phyloP scores from a whole-genome alignment of 2,329 filamentous ascomycete genomes.

The Akanthomyces dipterigenus region DNA sequence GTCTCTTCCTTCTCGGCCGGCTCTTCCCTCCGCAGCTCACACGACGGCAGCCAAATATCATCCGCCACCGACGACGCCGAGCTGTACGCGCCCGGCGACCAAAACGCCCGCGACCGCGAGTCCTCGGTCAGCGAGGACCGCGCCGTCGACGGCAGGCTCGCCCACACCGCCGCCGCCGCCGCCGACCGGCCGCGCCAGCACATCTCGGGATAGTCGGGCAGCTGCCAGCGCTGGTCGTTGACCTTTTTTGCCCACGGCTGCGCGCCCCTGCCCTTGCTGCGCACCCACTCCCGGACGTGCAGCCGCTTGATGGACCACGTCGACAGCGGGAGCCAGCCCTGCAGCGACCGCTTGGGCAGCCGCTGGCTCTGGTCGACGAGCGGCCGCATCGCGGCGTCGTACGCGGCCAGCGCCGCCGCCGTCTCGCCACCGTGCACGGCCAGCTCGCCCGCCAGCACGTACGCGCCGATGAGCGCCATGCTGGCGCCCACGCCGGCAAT shows the following conservation, averaged over 20 bases:
- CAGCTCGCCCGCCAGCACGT: slow-evolving; percentile 10
- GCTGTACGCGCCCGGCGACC: slow-evolving; percentile 1
- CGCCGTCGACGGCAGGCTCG: background rate
- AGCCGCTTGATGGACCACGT: slow-evolving; percentile 5
- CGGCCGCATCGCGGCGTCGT: background rate
- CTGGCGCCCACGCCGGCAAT: slow-evolving; percentile 9
- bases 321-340: slow-evolving; percentile 6
- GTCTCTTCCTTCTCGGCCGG: background rate
- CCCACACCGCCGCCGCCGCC: background rate
- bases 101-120: background rate
- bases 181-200: slow-evolving; percentile 13
- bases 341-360: background rate
- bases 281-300: slow-evolving; percentile 7
- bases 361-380: slow-evolving; percentile 2
- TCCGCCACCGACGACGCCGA: background rate
- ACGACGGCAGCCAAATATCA: slow-evolving; percentile 6
- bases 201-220: slow-evolving; percentile 11
- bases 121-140: background rate
- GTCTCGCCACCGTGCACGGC: background rate
- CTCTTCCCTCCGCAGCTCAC: background rate
- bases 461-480: slow-evolving; percentile 10
- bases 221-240: background rate
- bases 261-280: background rate
- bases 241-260: slow-evolving; percentile 4
- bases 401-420: background rate